Evolutionary conservation across 176 grass and related monocot species (phyloP).

Genomic region (Ananas comosus): DNA sequence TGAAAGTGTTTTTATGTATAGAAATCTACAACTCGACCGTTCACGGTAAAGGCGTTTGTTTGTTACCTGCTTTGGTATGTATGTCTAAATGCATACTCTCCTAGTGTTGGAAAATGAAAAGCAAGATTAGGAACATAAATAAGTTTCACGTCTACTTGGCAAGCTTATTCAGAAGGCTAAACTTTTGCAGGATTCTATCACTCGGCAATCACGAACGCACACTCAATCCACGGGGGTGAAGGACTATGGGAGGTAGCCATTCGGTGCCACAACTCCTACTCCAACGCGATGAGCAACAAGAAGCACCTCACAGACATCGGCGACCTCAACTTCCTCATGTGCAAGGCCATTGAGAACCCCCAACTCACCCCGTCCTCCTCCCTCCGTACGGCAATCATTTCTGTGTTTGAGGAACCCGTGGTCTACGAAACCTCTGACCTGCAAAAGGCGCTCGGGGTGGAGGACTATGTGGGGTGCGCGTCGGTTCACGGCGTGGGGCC

Average conservation of each 20-base stretch:
- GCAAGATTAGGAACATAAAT: no score
- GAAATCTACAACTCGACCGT: no score
- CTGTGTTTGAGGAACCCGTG: conserved; percentile 70
- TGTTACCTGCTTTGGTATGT: no score
- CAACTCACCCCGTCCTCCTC: conserved; percentile 50
- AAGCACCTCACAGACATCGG: conserved; percentile 81
- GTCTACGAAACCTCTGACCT: conserved; percentile 19
- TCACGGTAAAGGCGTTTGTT: no score
- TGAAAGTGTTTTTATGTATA: no score
- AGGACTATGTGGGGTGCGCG: conserved; percentile 53
- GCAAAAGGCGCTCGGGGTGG: conserved; percentile 42
- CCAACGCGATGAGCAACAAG: conserved; percentile 40
- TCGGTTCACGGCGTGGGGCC: conserved; percentile 70
- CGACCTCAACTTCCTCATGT: conserved; percentile 85
- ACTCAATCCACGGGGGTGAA: conserved; percentile 51
- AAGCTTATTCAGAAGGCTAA: not conserved
- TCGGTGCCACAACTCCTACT: conserved; percentile 58
- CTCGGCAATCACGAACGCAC: conserved; percentile 71
- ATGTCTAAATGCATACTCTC: no score
- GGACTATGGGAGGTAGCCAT: conserved; percentile 68
- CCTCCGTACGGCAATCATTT: conserved; percentile 60
- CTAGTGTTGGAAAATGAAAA: no score
- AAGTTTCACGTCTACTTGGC: no score
- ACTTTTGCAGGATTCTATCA: conserved; percentile 55
- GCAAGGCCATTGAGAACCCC: conserved; percentile 66